These are phyloP conservation scores for Phytophthora rubi DNA, from an alignment of 352 stramenopile species.

Conservation along the genomic window DNA sequence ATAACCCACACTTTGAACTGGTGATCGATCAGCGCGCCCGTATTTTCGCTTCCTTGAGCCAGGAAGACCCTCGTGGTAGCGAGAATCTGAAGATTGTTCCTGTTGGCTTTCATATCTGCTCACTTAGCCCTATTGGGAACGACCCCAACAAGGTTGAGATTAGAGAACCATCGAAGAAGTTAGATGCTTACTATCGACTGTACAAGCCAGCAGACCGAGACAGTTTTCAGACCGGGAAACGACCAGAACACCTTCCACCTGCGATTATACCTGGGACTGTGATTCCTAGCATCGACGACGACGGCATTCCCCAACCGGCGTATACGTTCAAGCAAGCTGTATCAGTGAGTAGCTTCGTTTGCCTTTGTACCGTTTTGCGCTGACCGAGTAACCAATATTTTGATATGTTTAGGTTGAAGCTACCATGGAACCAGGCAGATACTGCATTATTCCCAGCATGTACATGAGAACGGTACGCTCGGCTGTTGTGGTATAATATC, in stretches of 20 bases:
- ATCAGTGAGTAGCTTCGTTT: slow-evolving; percentile 47
- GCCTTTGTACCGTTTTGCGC: neutral
- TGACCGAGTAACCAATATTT: neutral
- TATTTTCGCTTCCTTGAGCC: slow-evolving; percentile 80
- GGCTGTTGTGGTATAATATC: neutral
- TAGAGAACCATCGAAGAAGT: slow-evolving; percentile 65
- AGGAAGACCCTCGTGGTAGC: slow-evolving; percentile 82
- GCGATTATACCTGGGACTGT: slow-evolving; percentile 80
- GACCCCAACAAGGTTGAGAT: slow-evolving; percentile 61
- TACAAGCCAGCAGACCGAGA: slow-evolving; percentile 71
- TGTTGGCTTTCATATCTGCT: slow-evolving; percentile 86
- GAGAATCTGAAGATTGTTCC: slow-evolving; percentile 78
- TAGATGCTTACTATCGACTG: slow-evolving; percentile 69
- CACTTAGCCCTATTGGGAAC: slow-evolving; percentile 38
- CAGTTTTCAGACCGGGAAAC: slow-evolving; percentile 64
- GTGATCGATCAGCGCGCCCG: slow-evolving; percentile 61
- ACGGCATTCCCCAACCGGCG: slow-evolving; percentile 70
- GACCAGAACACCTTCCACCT: slow-evolving; percentile 59
- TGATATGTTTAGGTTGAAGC: slow-evolving; percentile 55
- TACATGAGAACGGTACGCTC: slow-evolving; percentile 81
- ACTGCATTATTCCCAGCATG: slow-evolving; percentile 89
- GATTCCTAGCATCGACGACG: slow-evolving; percentile 66
- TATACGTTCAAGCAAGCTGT: slow-evolving; percentile 89
- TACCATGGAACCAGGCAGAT: slow-evolving; percentile 73
- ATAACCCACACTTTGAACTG: slow-evolving; percentile 87